A percentile compares a stretch with the other conserved stretches of the same genome.
Conservation (phyloP, 225 moss, liverwort and hornwort species). For the Anthoceros angustus region DNA sequence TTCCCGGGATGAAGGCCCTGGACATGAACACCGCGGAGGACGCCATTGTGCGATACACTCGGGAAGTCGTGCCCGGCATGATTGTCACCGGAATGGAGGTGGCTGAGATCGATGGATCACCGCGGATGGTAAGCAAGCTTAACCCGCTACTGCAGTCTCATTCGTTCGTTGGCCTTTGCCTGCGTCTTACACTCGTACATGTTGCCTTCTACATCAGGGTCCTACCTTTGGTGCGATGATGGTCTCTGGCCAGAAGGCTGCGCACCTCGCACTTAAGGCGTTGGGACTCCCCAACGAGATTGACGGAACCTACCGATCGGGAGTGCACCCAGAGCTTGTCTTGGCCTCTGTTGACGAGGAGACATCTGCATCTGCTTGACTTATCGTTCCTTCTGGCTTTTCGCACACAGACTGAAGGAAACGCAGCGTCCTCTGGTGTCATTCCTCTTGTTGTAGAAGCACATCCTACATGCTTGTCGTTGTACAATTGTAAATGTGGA, state of each 20-base stretch:
- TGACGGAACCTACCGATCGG: slow-evolving; percentile 68
- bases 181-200: background rate
- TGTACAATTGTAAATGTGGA: too few relatives aligned
- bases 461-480: too few relatives aligned
- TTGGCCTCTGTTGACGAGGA: slow-evolving; percentile 49
- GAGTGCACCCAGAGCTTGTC: slow-evolving; percentile 57
- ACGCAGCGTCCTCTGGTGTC: too few relatives aligned
- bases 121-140: slow-evolving; percentile 41
- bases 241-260: slow-evolving; percentile 92
- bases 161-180: background rate
- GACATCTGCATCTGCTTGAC: slow-evolving; percentile 47
- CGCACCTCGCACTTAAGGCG: slow-evolving; percentile 63
- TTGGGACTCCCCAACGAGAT: slow-evolving; percentile 78
- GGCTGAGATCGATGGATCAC: slow-evolving; percentile 83
- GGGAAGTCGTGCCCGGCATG: slow-evolving; percentile 92
- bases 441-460: too few relatives aligned
- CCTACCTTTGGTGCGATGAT: slow-evolving; percentile 97
- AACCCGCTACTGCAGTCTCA: background rate
- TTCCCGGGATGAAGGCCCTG: slow-evolving; percentile 76
- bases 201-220: slow-evolving; percentile 27
- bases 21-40: slow-evolving; percentile 97
- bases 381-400: too few relatives aligned
- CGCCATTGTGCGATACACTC: slow-evolving; percentile 62
- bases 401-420: too few relatives aligned
- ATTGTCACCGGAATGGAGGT: slow-evolving; percentile 98